phyloP scores from a whole-genome alignment of 148 eudicot genomes.

The Rhododendron vialii region DNA sequence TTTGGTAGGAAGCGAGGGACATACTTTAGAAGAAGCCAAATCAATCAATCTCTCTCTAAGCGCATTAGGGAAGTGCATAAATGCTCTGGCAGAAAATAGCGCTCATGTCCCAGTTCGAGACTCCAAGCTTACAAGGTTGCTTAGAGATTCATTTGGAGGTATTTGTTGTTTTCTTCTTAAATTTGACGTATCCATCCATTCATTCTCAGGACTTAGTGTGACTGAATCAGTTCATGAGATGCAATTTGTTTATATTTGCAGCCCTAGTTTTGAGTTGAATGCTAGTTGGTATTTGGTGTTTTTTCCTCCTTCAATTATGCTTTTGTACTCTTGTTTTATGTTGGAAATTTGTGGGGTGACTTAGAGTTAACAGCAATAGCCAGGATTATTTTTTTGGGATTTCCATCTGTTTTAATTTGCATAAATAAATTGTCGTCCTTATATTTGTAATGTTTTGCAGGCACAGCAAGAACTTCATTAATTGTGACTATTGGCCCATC shows the following conservation, averaged over 20 bases:
- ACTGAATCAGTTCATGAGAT: conserved; percentile 1
- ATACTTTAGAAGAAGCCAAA: conserved; percentile 94
- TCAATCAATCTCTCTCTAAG: conserved; percentile 97
- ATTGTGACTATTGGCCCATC: conserved; percentile 88
- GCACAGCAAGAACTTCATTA: conserved; percentile 84
- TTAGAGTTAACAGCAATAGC: not conserved
- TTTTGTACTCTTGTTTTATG: not conserved
- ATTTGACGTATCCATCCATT: not conserved
- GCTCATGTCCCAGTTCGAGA: conserved; percentile 99
- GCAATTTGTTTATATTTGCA: not conserved
- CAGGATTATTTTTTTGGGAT: not conserved
- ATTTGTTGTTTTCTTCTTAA: conserved; percentile 15
- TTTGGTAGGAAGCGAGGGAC: conserved; percentile 95
- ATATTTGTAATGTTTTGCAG: conserved; percentile 26
- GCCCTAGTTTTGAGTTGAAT: not conserved
- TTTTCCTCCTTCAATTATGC: not conserved
- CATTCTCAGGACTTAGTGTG: not conserved
- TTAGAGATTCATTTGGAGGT: conserved; percentile 99
- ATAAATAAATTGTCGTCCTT: not conserved
- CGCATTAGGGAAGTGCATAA: conserved; percentile 97
- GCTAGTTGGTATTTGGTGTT: not conserved
- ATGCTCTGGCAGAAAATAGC: conserved; percentile 98
- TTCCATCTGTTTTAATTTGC: not conserved
- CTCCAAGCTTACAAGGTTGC: conserved; percentile 97
- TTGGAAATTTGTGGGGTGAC: not conserved